Percentiles rank a stretch among this genome's conserved stretches.
These are phyloP conservation scores for Meredithiella fracta DNA, from an alignment of 2,329 filamentous ascomycete genomes.

Conservation along the genomic window DNA sequence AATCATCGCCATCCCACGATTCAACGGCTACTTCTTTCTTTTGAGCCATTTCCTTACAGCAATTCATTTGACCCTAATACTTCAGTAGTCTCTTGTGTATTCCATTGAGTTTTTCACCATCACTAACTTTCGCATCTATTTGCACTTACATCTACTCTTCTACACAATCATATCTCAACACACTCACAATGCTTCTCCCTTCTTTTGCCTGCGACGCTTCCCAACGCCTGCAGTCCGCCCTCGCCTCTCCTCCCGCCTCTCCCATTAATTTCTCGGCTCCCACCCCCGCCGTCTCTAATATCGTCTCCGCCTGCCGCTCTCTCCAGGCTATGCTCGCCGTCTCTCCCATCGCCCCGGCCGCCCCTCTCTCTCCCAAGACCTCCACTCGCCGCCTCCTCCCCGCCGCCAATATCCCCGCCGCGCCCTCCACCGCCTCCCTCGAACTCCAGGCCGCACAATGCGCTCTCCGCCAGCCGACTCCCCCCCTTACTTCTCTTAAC, in stretches of 20 bases:
- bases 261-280: constrained; percentile 23
- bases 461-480: constrained; percentile 24
- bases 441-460: constrained; percentile 14
- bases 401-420: constrained; percentile 1
- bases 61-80: background rate
- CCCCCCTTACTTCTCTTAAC: constrained; percentile 23
- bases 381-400: constrained; percentile 1
- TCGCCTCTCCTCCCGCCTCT: constrained; percentile 43
- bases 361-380: background rate
- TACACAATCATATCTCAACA: background rate
- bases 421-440: constrained; percentile 2
- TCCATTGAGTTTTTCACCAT: background rate
- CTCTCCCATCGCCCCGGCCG: constrained; percentile 19
- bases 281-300: constrained; percentile 27
- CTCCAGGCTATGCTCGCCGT: constrained; percentile 41
- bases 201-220: constrained; percentile 42
- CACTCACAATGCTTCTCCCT: constrained; percentile 37
- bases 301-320: constrained; percentile 43
- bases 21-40: background rate
- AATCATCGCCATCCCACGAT: constrained; percentile 10
- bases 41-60: background rate
- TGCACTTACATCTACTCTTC: background rate
- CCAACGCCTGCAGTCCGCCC: constrained; percentile 31
- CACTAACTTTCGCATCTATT: background rate
- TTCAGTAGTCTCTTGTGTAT: constrained; percentile 8